Percentiles rank a stretch among this genome's conserved stretches.
These are phyloP conservation scores for Heimioporus sp. DNA, from an alignment of 768 basidiomycete species.

Conservation along the genomic window DNA sequence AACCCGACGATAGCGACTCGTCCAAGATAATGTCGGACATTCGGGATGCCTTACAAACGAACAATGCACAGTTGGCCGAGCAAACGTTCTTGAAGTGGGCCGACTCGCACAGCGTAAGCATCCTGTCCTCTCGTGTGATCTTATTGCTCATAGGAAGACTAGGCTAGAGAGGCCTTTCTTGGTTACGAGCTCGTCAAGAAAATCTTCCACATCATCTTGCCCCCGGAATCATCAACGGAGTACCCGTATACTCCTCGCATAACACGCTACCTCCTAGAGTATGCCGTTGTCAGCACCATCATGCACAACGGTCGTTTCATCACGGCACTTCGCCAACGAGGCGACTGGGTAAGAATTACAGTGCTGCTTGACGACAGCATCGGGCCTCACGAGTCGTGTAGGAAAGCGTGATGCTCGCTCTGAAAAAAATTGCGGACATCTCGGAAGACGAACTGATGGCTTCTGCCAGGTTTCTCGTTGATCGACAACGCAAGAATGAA, in stretches of 20 bases:
- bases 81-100: conserved; percentile 63
- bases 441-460: conserved; percentile 63
- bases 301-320: conserved; percentile 66
- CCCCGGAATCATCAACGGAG: conserved; percentile 34
- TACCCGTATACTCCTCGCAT: conserved; percentile 56
- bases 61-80: conserved; percentile 51
- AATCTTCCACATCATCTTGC: conserved; percentile 50
- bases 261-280: conserved; percentile 55
- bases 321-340: conserved; percentile 45
- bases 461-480: conserved; percentile 45
- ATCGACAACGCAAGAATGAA: conserved; percentile 31
- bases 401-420: conserved; percentile 47
- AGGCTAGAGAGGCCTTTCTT: conserved; percentile 19
- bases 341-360: conserved; percentile 62
- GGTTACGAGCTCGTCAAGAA: conserved; percentile 60
- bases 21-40: conserved; percentile 39
- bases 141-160: conserved; percentile 1
- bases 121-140: background rate
- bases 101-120: conserved; percentile 31
- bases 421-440: conserved; percentile 58
- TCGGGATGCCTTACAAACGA: conserved; percentile 39
- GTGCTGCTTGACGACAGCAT: background rate
- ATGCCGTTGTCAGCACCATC: conserved; percentile 50
- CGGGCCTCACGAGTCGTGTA: conserved; percentile 3
- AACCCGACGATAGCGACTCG: conserved; percentile 18